Evolutionary conservation across 345 rosid genomes (phyloP).

Genomic region (Erodium maritimum): DNA sequence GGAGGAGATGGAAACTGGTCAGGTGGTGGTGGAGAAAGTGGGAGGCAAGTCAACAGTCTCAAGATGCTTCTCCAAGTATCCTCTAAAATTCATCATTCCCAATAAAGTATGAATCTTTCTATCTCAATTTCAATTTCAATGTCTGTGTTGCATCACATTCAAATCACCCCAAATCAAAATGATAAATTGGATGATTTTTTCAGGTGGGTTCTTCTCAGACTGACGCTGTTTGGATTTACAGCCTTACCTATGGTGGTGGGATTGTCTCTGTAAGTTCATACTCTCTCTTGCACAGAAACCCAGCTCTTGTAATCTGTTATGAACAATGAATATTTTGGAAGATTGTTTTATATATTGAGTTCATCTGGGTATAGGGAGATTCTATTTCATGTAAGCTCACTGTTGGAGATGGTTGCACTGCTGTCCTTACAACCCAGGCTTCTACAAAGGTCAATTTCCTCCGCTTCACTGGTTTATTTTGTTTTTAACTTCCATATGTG

Average conservation of each 20-base stretch:
- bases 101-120: slow-evolving; percentile 32
- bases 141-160: too few species aligned
- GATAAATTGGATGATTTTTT: slow-evolving; percentile 2
- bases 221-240: slow-evolving; percentile 85
- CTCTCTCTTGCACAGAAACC: background rate
- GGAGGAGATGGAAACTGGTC: slow-evolving; percentile 41
- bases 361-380: slow-evolving; percentile 34
- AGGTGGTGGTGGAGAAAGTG: slow-evolving; percentile 51
- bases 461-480: background rate
- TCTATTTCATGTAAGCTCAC: slow-evolving; percentile 51
- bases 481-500: slow-evolving; percentile 2
- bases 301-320: background rate
- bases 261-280: slow-evolving; percentile 58
- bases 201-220: slow-evolving; percentile 66
- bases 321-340: background rate
- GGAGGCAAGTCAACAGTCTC: slow-evolving; percentile 64
- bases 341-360: background rate
- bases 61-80: slow-evolving; percentile 70
- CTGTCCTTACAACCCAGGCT: slow-evolving; percentile 77
- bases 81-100: slow-evolving; percentile 83
- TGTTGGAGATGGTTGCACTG: slow-evolving; percentile 59
- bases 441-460: slow-evolving; percentile 59
- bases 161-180: background rate
- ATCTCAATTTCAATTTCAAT: background rate
- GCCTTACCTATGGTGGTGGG: slow-evolving; percentile 89